Base-by-base conservation (phyloP, 345 rosid genomes). In the Brassica nigra region DNA sequence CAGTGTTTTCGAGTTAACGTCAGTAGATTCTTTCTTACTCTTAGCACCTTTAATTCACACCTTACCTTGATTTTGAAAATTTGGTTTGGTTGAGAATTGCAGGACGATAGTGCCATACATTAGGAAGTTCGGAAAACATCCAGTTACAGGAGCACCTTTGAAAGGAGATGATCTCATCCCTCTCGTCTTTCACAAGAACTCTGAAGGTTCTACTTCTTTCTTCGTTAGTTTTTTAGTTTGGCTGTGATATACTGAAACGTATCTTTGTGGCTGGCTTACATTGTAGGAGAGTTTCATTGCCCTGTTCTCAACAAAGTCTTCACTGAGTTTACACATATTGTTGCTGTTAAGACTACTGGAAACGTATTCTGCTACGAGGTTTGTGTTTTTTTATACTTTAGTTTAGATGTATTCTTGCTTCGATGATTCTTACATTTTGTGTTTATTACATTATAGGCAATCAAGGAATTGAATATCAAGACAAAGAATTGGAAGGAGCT, bases 311-410 rank as follows among this genome's bases (percentile, higher is more conserved):
- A 90, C 88, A 93, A 95, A 80, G 98, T 93, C 76, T 93, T 93
- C 66, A 93, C 99, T 4, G 99, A 93, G 72, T 95, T 86, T 65
- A 90, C 97, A 0, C 98, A 90, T 80, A 91, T 91, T 18, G 92
- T 95, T 85, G 93, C 99, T 65, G 91, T 95, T 74, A 95, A 87
- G 88, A 90, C 94, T 37, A 86, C 97, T 0, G 98, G 97, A 68
- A 90, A 95, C 73, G 97, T 95, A 1, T 93, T 95, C 85, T 90
- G 94, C 77, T 89, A 88, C 62, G 98, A 91, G 92, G 98, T 95
- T 39, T n/a, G n/a, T n/a, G n/a, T n/a, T n/a, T n/a, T n/a, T n/a
- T n/a, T n/a, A n/a, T n/a, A n/a, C n/a, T n/a, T n/a, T n/a, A n/a
- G n/a, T n/a, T n/a, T n/a, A n/a, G n/a, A n/a, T n/a, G n/a, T n/a